A percentile compares a stretch with the other conserved stretches of the same genome.
These are phyloP conservation scores for Xylariaceae sp. DNA, from an alignment of 2,329 filamentous ascomycete genomes.

Conservation along the genomic window DNA sequence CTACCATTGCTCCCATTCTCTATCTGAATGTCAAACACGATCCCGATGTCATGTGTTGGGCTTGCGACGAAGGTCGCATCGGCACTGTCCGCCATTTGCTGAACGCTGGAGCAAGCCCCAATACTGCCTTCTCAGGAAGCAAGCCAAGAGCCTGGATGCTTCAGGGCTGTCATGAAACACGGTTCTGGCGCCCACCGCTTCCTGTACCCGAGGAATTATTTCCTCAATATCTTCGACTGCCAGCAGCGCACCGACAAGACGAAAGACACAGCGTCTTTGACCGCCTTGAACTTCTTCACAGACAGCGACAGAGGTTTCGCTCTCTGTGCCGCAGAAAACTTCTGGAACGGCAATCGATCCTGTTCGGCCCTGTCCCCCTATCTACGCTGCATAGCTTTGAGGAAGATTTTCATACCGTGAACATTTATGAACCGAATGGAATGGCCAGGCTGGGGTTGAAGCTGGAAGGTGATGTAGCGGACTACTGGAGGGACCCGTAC, in stretches of 20 bases:
- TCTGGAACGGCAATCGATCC: background rate
- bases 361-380: background rate
- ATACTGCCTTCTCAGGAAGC: constrained; percentile 7
- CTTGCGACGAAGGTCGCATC: constrained; percentile 13
- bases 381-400: background rate
- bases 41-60: constrained; percentile 14
- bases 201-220: background rate
- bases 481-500: background rate
- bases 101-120: constrained; percentile 16
- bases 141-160: background rate
- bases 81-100: constrained; percentile 14
- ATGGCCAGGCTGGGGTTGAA: too few relatives aligned
- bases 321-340: background rate
- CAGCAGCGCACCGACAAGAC: background rate
- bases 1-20: constrained; percentile 6
- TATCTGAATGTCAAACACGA: constrained; percentile 15
- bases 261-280: background rate
- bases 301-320: background rate
- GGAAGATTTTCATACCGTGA: background rate
- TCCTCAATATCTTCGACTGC: background rate
- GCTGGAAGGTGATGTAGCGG: too few relatives aligned
- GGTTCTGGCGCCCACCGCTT: background rate
- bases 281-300: background rate
- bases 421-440: too few relatives aligned
- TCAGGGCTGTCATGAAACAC: too few relatives aligned